Conservation (phyloP, 495 filamentous ascomycete species). For the Amphirosellinia nigrospora region DNA sequence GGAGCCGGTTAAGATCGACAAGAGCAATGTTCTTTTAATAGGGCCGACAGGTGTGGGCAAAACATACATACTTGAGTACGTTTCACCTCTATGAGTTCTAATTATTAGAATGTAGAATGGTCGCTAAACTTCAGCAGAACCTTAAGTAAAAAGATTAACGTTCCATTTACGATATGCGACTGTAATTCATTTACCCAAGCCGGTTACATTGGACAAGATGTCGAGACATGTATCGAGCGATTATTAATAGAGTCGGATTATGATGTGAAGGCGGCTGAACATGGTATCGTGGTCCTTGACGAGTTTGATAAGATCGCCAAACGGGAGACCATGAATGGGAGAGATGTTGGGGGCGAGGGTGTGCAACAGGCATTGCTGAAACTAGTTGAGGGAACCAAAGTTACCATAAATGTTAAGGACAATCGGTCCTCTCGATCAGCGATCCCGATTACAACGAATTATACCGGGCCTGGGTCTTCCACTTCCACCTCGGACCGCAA, state of each 20-base stretch:
- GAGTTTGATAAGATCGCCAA: conserved; percentile 95
- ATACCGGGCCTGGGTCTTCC: conserved; percentile 43
- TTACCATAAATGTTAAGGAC: conserved; percentile 86
- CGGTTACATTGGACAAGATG: conserved; percentile 96
- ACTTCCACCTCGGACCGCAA: conserved; percentile 41
- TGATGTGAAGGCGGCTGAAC: conserved; percentile 82
- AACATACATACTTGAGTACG: conserved; percentile 85
- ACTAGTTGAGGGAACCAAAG: conserved; percentile 93
- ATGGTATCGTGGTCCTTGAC: conserved; percentile 92
- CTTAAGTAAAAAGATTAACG: conserved; percentile 70
- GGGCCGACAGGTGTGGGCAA: conserved; percentile 97
- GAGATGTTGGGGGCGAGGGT: conserved; percentile 90
- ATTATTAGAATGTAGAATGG: not conserved
- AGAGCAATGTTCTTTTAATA: conserved; percentile 92
- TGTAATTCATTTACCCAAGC: conserved; percentile 97
- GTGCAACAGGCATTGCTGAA: conserved; percentile 96
- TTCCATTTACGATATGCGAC: conserved; percentile 96
- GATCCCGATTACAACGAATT: conserved; percentile 46
- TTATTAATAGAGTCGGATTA: conserved; percentile 90
- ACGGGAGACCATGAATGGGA: conserved; percentile 57
- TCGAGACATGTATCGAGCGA: conserved; percentile 88
- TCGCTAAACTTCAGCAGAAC: conserved; percentile 42
- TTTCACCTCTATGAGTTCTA: conserved; percentile 10
- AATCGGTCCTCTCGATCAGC: conserved; percentile 64
- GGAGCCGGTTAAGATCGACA: conserved; percentile 81